These are phyloP conservation scores for Ascochyta koolunga DNA, from an alignment of 2,329 filamentous ascomycete species.

Conservation along the genomic window DNA sequence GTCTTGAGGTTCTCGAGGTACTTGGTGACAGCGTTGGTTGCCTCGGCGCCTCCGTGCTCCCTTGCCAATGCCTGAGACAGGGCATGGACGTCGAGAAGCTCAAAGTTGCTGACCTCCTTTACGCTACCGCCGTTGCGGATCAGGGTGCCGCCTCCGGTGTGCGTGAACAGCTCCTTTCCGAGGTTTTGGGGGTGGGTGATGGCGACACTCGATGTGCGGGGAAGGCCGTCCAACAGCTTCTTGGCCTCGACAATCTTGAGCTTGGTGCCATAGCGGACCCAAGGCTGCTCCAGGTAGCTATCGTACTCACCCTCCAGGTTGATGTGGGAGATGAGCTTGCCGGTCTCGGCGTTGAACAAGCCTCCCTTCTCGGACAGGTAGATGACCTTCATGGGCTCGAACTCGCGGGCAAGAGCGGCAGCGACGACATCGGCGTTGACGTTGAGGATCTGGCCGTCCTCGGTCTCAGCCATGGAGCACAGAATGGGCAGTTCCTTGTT, in stretches of 20 bases:
- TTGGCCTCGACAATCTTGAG: constrained; percentile 99
- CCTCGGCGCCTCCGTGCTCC: constrained; percentile 81
- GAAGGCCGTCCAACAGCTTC: constrained; percentile 85
- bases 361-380: constrained; percentile 99
- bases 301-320: constrained; percentile 98
- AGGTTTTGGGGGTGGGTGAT: constrained; percentile 97
- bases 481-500: constrained; percentile 88
- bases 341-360: constrained; percentile 90
- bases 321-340: constrained; percentile 94
- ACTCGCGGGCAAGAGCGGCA: constrained; percentile 83
- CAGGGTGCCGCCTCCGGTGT: constrained; percentile 90
- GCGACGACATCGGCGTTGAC: constrained; percentile 98
- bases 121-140: constrained; percentile 93
- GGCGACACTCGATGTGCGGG: constrained; percentile 90
- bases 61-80: constrained; percentile 83
- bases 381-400: constrained; percentile 95
- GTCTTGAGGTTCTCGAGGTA: constrained; percentile 80
- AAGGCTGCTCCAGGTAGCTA: constrained; percentile 87
- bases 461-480: constrained; percentile 94
- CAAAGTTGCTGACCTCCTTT: constrained; percentile 71
- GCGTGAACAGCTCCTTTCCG: constrained; percentile 95
- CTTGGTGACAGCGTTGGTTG: constrained; percentile 81
- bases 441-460: constrained; percentile 90
- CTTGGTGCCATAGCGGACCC: constrained; percentile 93
- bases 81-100: constrained; percentile 77